Percentiles rank a stretch among this genome's conserved stretches.
Conservation (phyloP, 495 filamentous ascomycete genomes). For the Neurospora cerealis region DNA sequence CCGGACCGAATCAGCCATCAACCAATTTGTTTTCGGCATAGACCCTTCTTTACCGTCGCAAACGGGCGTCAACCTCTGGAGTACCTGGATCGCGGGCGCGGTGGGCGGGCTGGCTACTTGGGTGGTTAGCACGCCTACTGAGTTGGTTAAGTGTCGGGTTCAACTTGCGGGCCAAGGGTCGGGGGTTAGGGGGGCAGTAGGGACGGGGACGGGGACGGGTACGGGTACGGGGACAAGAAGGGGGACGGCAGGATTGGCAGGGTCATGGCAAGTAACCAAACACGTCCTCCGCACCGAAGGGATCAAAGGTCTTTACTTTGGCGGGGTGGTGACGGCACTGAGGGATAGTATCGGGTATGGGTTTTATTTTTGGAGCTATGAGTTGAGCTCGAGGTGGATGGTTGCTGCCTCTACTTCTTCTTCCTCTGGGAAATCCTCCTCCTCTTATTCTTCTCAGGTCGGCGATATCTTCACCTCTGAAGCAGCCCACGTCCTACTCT, state of each 20-base stretch:
- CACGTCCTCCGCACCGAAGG: constrained; percentile 53
- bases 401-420: not conserved
- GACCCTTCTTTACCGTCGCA: constrained; percentile 1
- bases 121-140: constrained; percentile 71
- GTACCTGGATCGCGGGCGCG: constrained; percentile 67
- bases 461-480: constrained; percentile 25
- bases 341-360: constrained; percentile 83
- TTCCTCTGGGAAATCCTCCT: not conserved
- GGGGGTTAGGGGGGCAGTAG: not conserved
- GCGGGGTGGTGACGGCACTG: constrained; percentile 66
- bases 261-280: constrained; percentile 51
- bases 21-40: constrained; percentile 20
- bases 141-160: constrained; percentile 77
- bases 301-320: constrained; percentile 61
- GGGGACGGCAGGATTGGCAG: not conserved
- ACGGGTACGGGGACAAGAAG: too few species aligned
- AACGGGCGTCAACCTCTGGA: constrained; percentile 31
- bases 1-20: constrained; percentile 52
- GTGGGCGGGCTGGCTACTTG: constrained; percentile 72
- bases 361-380: constrained; percentile 89
- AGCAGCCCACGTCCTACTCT: constrained; percentile 59
- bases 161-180: constrained; percentile 32
- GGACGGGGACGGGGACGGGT: not conserved
- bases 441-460: not conserved
- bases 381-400: constrained; percentile 52